Conservation (phyloP, 192 early-diverging fungal genomes). For the Backusella luteola region DNA sequence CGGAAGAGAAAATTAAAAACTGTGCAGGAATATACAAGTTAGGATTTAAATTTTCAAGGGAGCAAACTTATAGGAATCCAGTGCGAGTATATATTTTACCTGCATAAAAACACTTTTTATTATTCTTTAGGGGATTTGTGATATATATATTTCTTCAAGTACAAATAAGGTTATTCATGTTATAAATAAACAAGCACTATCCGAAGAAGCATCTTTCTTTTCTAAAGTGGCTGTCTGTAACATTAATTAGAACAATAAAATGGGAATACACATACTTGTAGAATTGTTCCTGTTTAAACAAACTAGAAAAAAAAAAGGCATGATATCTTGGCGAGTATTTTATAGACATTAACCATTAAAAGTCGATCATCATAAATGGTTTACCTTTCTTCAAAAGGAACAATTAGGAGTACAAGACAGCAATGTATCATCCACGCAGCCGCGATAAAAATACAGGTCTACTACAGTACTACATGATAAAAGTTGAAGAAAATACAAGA, state of each 20-base stretch:
- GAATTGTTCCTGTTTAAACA: not conserved
- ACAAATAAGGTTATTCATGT: not conserved
- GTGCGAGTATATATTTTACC: constrained; percentile 1
- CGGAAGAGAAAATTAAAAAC: not conserved
- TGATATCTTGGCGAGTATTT: not conserved
- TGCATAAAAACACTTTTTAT: not conserved
- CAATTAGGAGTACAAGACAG: not conserved
- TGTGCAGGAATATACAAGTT: not conserved
- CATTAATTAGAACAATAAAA: not conserved
- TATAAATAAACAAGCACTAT: not conserved
- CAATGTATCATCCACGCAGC: not conserved
- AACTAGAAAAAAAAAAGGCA: not conserved
- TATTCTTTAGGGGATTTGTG: not conserved
- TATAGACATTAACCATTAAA: no score
- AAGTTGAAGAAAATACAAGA: not conserved
- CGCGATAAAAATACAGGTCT: not conserved
- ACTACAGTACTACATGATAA: not conserved
- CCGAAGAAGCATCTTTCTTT: not conserved
- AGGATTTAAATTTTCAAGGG: not conserved
- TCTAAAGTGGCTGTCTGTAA: not conserved
- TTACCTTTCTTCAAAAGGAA: not conserved
- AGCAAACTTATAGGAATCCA: not conserved
- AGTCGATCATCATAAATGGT: not conserved
- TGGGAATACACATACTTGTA: not conserved
- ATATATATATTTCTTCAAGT: not conserved